Base-by-base conservation (phyloP, 192 early-diverging fungal species). In the Coemansia sp. region DNA sequence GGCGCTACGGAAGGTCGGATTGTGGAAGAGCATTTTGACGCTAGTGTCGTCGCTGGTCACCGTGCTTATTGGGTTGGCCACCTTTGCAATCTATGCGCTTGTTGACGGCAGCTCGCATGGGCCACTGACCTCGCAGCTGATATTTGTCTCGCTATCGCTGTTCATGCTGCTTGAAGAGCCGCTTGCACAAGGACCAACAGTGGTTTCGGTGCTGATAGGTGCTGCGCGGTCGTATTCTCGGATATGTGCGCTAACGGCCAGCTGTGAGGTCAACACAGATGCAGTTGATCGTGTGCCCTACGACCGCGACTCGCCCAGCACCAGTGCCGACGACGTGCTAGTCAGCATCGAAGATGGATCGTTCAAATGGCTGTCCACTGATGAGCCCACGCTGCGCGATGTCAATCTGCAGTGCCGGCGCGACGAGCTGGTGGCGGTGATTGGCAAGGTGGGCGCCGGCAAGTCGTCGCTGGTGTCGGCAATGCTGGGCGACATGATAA, bases 81-180 rank as follows among this genome's bases (percentile, higher is more conserved):
- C 87, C 3, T 97, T 97, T 81, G 79, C 83, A 3, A 64, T 89
- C 3, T 97, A 89, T 50, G 80, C 83, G 10, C 15, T 85, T 5
- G 65, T 89, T 17, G 80, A 75, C 12, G 64, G 75, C 44, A 71
- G 83, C 9, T 61, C 62, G 15, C 62, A 38, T 31, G 69, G 69
- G 5, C 72, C 73, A 9, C 63, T 94, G 25, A 85, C 85, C 1
- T 63, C 83, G 20, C 70, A 76, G 47, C 55, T 89, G 31, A 91
- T 90, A 2, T 96, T 96, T 70, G 91, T 92, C 5, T 85, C 90
- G 19, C 78, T 98, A 42, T 81, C 92, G 0, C 75, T 96, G 20
- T 95, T 98, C 79, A 90, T 93, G 63, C 69, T 95, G 55, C 74
- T 96, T 11, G 87, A 88, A 55, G 93, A 92, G 66, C 93, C 95